Evolutionary conservation across 495 filamentous ascomycete genomes (phyloP), one percentile per base, ranked within the genome.

Genomic region (Aspergillus campestris): DNA sequence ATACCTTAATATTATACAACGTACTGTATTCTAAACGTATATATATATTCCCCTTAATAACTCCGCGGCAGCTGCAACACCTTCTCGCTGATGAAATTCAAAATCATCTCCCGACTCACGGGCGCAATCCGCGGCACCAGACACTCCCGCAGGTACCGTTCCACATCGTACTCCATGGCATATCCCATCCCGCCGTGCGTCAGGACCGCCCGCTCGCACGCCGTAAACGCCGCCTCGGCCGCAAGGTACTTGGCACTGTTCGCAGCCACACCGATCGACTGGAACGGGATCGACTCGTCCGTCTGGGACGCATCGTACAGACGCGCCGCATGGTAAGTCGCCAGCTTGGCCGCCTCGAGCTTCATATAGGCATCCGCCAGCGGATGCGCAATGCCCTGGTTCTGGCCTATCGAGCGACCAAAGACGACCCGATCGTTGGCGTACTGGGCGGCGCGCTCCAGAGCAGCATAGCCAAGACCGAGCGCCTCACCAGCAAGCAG

Each of bases 211-310:
- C 78, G 65, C 59, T 88, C 84, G 60, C 85, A 89, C 4, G 86
- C 83, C 32, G 67, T 75, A 54, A 86, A 88, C 1, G 82, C 84
- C 18, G 85, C 86, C 52, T 91, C 86, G 1, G 85, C 85, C 4
- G 86, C 86, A 34, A 91, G 55, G 53, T 87, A 89, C 61, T 89
- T 89, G 8, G 86, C 83, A 32, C 73, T 79, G 57, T 89, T 91
- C 45, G 77, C 81, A 6, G 83, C 85, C 1, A 88, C 78, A 0
- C 86, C 85, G 8, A 91, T 73, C 8, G 72, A 70, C 40, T 83
- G 72, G 52, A 77, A 73, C 6, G 71, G 78, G 27, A 84, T 72
- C 3, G 66, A 69, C 4, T 51, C 43, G 46, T 85, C 81, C n/a
- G 55, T 65, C 37, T 49, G 48, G 39, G 73, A 75, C 2, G 62